Percentiles rank a stretch among this genome's conserved stretches.
These are phyloP conservation scores for Staphylotrichum tortipilum DNA, from an alignment of 495 filamentous ascomycete genomes.

Conservation along the genomic window DNA sequence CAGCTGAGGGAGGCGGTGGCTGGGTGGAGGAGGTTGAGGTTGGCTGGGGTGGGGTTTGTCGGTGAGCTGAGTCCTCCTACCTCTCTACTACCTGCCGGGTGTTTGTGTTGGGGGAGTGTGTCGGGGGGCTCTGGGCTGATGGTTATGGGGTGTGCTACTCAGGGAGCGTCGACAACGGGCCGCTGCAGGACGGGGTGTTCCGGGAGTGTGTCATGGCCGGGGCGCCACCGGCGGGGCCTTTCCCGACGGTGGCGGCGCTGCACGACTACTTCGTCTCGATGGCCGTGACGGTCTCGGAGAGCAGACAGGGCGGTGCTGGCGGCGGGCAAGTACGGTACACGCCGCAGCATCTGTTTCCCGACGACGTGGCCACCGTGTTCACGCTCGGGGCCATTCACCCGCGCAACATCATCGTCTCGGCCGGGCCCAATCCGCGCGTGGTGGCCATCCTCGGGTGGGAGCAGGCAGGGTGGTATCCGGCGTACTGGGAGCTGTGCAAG, in stretches of 20 bases:
- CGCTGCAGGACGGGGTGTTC: slow-evolving; percentile 14
- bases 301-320: neutral
- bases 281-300: slow-evolving; percentile 8
- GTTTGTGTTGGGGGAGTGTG: neutral
- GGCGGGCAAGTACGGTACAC: slow-evolving; percentile 1
- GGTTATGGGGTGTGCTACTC: no score
- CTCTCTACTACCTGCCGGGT: no score
- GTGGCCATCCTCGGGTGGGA: slow-evolving; percentile 41
- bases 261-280: slow-evolving; percentile 16
- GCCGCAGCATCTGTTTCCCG: slow-evolving; percentile 12
- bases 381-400: slow-evolving; percentile 41
- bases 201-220: slow-evolving; percentile 1
- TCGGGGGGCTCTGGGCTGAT: neutral
- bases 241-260: slow-evolving; percentile 10
- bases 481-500: slow-evolving; percentile 42
- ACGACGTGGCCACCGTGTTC: slow-evolving; percentile 33
- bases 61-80: no score
- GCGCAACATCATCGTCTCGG: slow-evolving; percentile 38
- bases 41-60: slow-evolving; percentile 4
- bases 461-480: slow-evolving; percentile 42
- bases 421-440: slow-evolving; percentile 22
- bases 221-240: slow-evolving; percentile 8
- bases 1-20: slow-evolving; percentile 3
- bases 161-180: slow-evolving; percentile 21
- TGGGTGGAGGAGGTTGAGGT: slow-evolving; percentile 10